Conservation (phyloP, 495 filamentous ascomycete species). For the Rostrohypoxylon terebratum region DNA sequence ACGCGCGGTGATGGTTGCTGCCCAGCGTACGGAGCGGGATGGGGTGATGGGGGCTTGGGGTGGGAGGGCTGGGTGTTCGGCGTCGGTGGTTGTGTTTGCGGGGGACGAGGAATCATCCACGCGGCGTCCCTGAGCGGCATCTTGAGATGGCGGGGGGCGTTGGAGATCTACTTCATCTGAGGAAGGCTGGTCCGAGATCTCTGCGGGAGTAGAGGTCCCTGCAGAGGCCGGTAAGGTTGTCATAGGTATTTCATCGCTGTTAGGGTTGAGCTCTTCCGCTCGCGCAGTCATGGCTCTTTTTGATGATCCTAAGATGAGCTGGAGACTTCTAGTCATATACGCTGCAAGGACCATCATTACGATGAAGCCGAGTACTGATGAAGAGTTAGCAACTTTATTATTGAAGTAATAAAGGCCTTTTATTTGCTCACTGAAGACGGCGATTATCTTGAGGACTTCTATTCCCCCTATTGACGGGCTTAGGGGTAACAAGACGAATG, state of each 20-base stretch:
- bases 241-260: slow-evolving; percentile 57
- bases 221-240: slow-evolving; percentile 28
- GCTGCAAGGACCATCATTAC: slow-evolving; percentile 60
- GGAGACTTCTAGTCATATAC: slow-evolving; percentile 62
- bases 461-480: slow-evolving; percentile 62
- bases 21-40: slow-evolving; percentile 60
- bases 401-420: neutral
- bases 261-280: slow-evolving; percentile 60
- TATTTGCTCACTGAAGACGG: slow-evolving; percentile 59
- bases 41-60: slow-evolving; percentile 55
- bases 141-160: slow-evolving; percentile 31
- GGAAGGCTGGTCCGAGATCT: slow-evolving; percentile 22
- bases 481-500: slow-evolving; percentile 66
- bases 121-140: slow-evolving; percentile 11
- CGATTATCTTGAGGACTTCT: slow-evolving; percentile 66
- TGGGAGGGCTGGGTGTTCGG: slow-evolving; percentile 19
- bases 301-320: slow-evolving; percentile 59
- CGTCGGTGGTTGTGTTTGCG: neutral
- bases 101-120: slow-evolving; percentile 1
- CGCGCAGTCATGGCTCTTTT: slow-evolving; percentile 62
- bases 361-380: slow-evolving; percentile 63
- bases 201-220: slow-evolving; percentile 8
- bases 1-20: slow-evolving; percentile 52
- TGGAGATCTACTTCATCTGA: slow-evolving; percentile 35
- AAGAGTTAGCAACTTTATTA: neutral